phyloP scores from a whole-genome alignment of 768 basidiomycete species.

The Neoboletus brunneissimus region DNA sequence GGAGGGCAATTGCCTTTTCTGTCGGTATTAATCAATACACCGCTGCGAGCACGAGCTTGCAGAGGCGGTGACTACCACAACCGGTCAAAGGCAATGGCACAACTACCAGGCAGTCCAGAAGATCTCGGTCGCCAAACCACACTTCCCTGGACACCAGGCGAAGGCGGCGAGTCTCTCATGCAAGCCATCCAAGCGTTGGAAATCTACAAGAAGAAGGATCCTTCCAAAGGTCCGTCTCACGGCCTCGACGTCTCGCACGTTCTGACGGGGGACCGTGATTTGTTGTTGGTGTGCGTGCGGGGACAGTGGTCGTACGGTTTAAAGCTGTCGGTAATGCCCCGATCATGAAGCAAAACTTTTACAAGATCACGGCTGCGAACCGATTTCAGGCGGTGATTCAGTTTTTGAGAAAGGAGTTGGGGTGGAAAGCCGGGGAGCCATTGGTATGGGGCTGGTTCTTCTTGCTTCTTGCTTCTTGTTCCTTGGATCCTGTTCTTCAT shows the following conservation, averaged over 20 bases:
- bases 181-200: slow-evolving; percentile 74
- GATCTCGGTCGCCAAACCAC: slow-evolving; percentile 31
- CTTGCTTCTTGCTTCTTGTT: background rate
- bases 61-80: slow-evolving; percentile 3
- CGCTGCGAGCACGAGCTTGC: background rate
- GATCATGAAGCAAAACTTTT: slow-evolving; percentile 98
- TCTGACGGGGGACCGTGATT: background rate
- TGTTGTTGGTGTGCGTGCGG: background rate
- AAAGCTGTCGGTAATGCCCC: slow-evolving; percentile 97
- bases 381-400: slow-evolving; percentile 94
- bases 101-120: slow-evolving; percentile 32
- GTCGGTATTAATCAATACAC: background rate
- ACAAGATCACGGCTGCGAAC: slow-evolving; percentile 94
- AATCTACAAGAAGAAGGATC: slow-evolving; percentile 83
- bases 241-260: background rate
- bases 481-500: background rate
- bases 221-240: slow-evolving; percentile 58
- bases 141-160: slow-evolving; percentile 34
- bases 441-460: slow-evolving; percentile 49
- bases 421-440: slow-evolving; percentile 83
- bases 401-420: slow-evolving; percentile 85
- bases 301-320: slow-evolving; percentile 89
- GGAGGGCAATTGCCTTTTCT: slow-evolving; percentile 9
- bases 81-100: slow-evolving; percentile 24
- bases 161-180: slow-evolving; percentile 29